These are phyloP conservation scores for Botrytis aclada DNA, from an alignment of 2,329 filamentous ascomycete genomes.

Conservation along the genomic window DNA sequence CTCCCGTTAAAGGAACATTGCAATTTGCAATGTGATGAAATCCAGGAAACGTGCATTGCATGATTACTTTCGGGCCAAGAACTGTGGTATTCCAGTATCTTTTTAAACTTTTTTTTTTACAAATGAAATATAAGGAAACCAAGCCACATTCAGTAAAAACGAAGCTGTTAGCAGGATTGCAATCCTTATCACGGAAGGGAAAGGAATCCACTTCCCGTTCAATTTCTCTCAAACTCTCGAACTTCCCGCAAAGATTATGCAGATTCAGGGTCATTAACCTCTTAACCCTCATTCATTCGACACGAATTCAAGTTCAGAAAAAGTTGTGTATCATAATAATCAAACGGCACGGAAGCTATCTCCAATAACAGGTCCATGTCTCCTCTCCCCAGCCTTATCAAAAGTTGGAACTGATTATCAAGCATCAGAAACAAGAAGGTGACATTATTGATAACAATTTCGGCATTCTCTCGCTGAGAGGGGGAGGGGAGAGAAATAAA, in stretches of 20 bases:
- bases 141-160: constrained; percentile 8
- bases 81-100: not conserved
- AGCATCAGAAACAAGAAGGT: not conserved
- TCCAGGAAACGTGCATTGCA: not conserved
- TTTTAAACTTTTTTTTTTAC: not conserved
- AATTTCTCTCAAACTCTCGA: not conserved
- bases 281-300: not conserved
- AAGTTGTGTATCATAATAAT: not conserved
- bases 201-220: constrained; percentile 10
- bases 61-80: not conserved
- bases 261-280: not conserved
- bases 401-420: not conserved
- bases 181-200: constrained; percentile 12
- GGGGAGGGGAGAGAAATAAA: not conserved
- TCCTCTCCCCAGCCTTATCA: not conserved
- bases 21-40: constrained; percentile 1
- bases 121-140: not conserved
- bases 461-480: not conserved
- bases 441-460: not conserved
- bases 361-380: not conserved
- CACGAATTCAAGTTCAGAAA: not conserved
- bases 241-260: constrained; percentile 6
- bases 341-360: not conserved
- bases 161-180: constrained; percentile 3
- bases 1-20: not conserved